Percentiles rank a stretch among this genome's conserved stretches.
These are phyloP conservation scores for Annulohypoxylon moriforme DNA, from an alignment of 495 filamentous ascomycete species.

Conservation along the genomic window DNA sequence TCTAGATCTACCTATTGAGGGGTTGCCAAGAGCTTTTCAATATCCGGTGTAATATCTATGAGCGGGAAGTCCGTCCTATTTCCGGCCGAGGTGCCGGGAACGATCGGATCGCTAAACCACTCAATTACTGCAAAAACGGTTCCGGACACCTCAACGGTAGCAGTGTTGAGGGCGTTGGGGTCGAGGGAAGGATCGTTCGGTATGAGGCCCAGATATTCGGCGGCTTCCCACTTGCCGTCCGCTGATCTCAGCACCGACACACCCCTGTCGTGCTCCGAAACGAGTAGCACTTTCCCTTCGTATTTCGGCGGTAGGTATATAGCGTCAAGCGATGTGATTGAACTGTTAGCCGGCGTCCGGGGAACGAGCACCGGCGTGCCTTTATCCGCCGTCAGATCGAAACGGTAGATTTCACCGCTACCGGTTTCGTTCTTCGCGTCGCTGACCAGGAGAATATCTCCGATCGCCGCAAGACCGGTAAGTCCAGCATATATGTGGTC, in stretches of 20 bases:
- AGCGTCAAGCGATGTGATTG: constrained; percentile 45
- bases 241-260: constrained; percentile 51
- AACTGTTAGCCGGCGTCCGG: constrained; percentile 5
- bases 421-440: constrained; percentile 39
- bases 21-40: constrained; percentile 36
- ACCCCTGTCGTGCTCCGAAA: constrained; percentile 45
- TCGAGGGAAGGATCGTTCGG: constrained; percentile 35
- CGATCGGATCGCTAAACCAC: constrained; percentile 45
- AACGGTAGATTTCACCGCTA: constrained; percentile 48
- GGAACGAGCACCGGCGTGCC: constrained; percentile 44
- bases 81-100: constrained; percentile 43
- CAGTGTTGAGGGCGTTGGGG: constrained; percentile 32
- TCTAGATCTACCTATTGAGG: neutral
- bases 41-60: constrained; percentile 44
- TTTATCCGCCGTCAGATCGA: constrained; percentile 42
- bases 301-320: constrained; percentile 53
- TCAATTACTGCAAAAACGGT: constrained; percentile 43
- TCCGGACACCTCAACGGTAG: constrained; percentile 48
- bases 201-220: constrained; percentile 51
- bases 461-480: constrained; percentile 47
- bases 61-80: constrained; percentile 48
- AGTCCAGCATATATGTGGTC: constrained; percentile 41
- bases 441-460: constrained; percentile 46
- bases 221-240: constrained; percentile 49
- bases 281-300: constrained; percentile 49